These are phyloP conservation scores for Fusarium fracticaudum DNA, from an alignment of 2,329 filamentous ascomycete species.

Conservation along the genomic window DNA sequence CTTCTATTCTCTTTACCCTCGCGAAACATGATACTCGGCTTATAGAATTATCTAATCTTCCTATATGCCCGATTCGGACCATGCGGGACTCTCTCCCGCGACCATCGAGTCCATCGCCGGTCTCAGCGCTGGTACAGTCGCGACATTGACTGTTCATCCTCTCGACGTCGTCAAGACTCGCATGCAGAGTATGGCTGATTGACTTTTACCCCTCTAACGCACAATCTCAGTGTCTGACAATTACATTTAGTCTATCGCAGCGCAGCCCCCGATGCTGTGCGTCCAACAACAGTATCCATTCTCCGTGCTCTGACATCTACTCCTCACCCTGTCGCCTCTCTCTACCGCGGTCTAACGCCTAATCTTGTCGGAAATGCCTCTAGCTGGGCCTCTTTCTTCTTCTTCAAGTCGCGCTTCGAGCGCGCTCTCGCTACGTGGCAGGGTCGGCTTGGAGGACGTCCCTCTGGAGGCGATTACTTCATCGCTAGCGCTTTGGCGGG, in stretches of 20 bases:
- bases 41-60: not conserved
- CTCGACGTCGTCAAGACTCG: slow-evolving; percentile 97
- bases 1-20: not conserved
- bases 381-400: slow-evolving; percentile 93
- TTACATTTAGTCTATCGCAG: slow-evolving; percentile 60
- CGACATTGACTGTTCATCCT: slow-evolving; percentile 89
- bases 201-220: not conserved
- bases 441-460: slow-evolving; percentile 16
- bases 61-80: slow-evolving; percentile 58
- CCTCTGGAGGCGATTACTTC: slow-evolving; percentile 78
- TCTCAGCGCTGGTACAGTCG: slow-evolving; percentile 85
- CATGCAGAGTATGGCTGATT: slow-evolving; percentile 75
- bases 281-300: slow-evolving; percentile 61
- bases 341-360: slow-evolving; percentile 90
- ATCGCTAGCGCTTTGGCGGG: slow-evolving; percentile 77
- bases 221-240: not conserved
- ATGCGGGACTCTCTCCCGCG: slow-evolving; percentile 76
- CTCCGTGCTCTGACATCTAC: slow-evolving; percentile 59
- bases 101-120: slow-evolving; percentile 89
- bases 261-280: slow-evolving; percentile 49
- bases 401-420: slow-evolving; percentile 72
- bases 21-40: slow-evolving; percentile 41
- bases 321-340: slow-evolving; percentile 70
- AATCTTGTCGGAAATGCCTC: slow-evolving; percentile 92
- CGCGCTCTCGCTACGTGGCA: slow-evolving; percentile 49